Evolutionary conservation across 2,329 filamentous ascomycete genomes (phyloP).

Genomic region (Apiospora marii): DNA sequence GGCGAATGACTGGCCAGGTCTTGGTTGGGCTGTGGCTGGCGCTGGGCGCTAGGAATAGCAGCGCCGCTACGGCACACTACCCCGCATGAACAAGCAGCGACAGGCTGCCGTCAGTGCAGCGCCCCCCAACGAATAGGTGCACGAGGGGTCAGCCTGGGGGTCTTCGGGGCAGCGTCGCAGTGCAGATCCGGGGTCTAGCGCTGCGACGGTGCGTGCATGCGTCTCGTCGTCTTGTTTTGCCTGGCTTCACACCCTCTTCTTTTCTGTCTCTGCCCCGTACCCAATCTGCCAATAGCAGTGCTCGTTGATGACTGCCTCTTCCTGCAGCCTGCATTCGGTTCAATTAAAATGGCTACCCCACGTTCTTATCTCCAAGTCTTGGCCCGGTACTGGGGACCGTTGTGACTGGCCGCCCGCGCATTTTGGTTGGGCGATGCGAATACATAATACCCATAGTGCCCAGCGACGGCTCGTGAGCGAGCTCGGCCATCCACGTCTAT

Average conservation of each 20-base stretch:
- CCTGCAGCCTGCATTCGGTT: not conserved
- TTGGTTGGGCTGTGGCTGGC: not conserved
- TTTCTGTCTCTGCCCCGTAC: no score
- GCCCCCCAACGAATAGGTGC: constrained; percentile 3
- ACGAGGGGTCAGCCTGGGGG: not conserved
- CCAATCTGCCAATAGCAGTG: no score
- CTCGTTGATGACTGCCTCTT: not conserved
- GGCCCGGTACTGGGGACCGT: not conserved
- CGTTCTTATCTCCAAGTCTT: constrained; percentile 3
- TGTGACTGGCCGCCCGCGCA: not conserved
- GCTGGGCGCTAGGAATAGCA: not conserved
- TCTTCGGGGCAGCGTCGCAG: constrained; percentile 4
- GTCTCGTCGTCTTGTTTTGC: constrained; percentile 10
- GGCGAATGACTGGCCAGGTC: constrained; percentile 2
- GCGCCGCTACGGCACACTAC: constrained; percentile 4
- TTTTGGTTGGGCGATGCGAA: not conserved
- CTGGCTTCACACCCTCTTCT: constrained; percentile 10
- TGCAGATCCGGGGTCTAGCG: constrained; percentile 18
- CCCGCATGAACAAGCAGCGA: constrained; percentile 13
- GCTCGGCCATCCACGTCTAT: constrained; percentile 3
- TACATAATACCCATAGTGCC: constrained; percentile 20
- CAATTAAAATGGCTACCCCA: not conserved
- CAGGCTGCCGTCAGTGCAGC: not conserved
- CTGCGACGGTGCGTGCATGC: not conserved
- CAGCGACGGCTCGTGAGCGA: not conserved